A percentile compares a stretch with the other conserved stretches of the same genome.
Evolutionary conservation across 495 filamentous ascomycete species (phyloP).

Genomic region (Cenococcum geophilum): DNA sequence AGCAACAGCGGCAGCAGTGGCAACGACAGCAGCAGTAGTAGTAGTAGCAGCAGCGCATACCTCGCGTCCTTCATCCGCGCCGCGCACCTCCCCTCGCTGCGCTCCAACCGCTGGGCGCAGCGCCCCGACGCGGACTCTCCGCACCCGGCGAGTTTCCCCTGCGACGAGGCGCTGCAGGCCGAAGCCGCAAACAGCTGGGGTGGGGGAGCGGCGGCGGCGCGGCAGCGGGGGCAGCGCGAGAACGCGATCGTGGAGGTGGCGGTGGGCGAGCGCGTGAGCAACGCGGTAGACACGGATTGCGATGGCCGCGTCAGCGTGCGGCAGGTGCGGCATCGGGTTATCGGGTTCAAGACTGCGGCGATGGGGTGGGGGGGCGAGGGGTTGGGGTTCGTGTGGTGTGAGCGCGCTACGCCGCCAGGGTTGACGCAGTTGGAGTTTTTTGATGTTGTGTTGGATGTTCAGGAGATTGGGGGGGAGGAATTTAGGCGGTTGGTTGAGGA

Average conservation of each 20-base stretch:
- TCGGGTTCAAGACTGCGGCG: not conserved
- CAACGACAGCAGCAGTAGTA: too few species aligned
- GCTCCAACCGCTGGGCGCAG: too few species aligned
- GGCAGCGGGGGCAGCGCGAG: not conserved
- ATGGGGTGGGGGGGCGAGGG: not conserved
- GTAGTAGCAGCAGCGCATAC: not conserved
- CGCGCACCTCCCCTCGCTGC: too few species aligned
- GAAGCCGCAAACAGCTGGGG: not conserved
- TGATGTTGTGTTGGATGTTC: not conserved
- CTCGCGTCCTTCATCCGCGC: not conserved
- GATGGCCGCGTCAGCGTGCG: not conserved
- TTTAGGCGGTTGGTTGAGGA: not conserved
- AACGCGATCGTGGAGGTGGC: not conserved
- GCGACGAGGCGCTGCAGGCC: not conserved
- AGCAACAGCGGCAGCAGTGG: too few species aligned
- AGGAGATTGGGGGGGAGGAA: not conserved
- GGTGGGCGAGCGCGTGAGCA: not conserved
- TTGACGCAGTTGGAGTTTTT: not conserved
- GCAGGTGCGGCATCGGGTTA: not conserved
- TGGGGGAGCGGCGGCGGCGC: too few species aligned
- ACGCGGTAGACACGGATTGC: not conserved
- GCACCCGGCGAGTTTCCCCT: not conserved
- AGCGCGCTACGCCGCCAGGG: not conserved
- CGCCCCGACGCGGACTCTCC: too few species aligned
- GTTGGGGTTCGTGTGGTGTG: not conserved